Base-by-base conservation (phyloP, 352 stramenopile genomes). In the Pythium angustatum region DNA sequence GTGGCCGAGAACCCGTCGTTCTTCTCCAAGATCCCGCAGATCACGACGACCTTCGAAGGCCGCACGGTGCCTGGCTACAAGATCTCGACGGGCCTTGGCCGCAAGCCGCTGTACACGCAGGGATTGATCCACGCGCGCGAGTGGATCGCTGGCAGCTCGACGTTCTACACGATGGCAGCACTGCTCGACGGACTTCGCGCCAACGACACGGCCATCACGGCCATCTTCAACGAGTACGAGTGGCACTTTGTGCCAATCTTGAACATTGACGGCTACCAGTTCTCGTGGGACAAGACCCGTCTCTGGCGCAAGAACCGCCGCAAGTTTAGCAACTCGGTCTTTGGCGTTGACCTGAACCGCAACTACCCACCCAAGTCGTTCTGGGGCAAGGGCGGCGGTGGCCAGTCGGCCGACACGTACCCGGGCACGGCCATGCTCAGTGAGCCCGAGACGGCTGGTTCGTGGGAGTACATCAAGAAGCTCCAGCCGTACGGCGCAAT, bases 261-360 rank as follows among this genome's bases (percentile, higher is more conserved):
- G 6, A 78, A 78, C 65, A 21, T 76, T 6, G 71, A 78, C 44
- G 71, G 71, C 36, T 73, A 71, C 58, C 19, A 64, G 26, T 63
- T 57, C 40, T 58, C 58, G 34, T 58, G 33, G 58, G 64, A 58
- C 7, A 68, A 58, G 36, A 45, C 27, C 8, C 71, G 71, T 12
- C 41, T 73, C 1, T 73, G 71, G 53, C 71, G 71, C 45, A 78
- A 78, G 68, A 78, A 78, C 62, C 60, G 71, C 40, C 65, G 66
- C 5, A 40, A 45, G 14, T 49, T 67, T 28, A 33, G 12, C 26
- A 40, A 12, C 30, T 48, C 49, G 8, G 64, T 43, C 1, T 61
- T 65, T 19, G 71, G 71, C n/a, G 63, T 78, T 5, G 71, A 78
- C 33, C 41, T 76, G 17, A 78, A 78, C 62, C 71, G 71, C 55